Base-by-base conservation (phyloP, 1,284 basidiomycete species). In the Sutorius eximius region DNA sequence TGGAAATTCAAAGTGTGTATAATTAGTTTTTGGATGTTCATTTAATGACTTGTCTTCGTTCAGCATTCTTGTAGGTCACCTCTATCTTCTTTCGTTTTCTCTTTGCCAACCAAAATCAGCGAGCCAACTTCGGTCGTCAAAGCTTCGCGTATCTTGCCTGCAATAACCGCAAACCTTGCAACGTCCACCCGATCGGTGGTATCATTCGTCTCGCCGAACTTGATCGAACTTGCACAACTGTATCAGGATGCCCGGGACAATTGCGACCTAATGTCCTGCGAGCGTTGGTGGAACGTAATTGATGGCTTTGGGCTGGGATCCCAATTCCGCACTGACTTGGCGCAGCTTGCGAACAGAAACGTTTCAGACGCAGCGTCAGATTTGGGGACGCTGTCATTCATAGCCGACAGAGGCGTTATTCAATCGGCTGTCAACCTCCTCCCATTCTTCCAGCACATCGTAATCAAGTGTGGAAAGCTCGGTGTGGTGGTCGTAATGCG, bases 121-220 rank as follows among this genome's bases (percentile, higher is more conserved):
- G 87, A 98, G 72, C 95, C 95, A 1, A 98, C 95, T 0, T 96
- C 94, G 0, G 78, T 89, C 11, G 73, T 80, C 32, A 98, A 98
- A 73, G 87, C 90, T 3, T 75, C 77, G 2, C 76, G 79, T 3
- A 82, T 98, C 44, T 67, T 95, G 10, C 80, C 85, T 0, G 85
- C 89, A 1, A 73, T 95, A 52, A 61, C 71, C 13, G 62, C 74
- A 7, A 69, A 72, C 43, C 46, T 75, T 13, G 44, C 61, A 51
- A 54, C 53, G 18, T 49, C 62, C 37, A 55, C 58, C 13, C 64
- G 61, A 40, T 67, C 85, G 3, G 81, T 83, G 3, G 75, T 94
- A 37, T 75, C 85, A 4, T 91, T 85, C 61, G 77, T 85, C 38
- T 87, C 92, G 0, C 93, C 94, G 0, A 96, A 96, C 71, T 67